phyloP scores from a whole-genome alignment of 2,329 filamentous ascomycete genomes.

The Aspergillus amoenus region DNA sequence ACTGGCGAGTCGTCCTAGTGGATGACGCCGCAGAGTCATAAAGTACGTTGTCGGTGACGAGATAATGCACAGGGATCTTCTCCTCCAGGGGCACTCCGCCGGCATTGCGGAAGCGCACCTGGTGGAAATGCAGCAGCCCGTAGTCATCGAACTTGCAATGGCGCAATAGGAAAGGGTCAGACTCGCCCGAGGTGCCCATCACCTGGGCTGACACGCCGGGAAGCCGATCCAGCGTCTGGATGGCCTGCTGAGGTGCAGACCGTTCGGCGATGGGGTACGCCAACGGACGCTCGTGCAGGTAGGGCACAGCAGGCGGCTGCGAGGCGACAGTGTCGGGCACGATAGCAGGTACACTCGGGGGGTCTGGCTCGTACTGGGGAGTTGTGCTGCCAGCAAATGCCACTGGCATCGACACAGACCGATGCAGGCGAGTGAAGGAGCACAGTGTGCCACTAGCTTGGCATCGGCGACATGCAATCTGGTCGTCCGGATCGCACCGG shows the following conservation, averaged over 20 bases:
- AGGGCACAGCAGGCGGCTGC: neutral
- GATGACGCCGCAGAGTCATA: neutral
- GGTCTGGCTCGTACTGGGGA: neutral
- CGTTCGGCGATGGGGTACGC: neutral
- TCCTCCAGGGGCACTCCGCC: slow-evolving; percentile 36
- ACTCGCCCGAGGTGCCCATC: slow-evolving; percentile 34
- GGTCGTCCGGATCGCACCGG: slow-evolving; percentile 27
- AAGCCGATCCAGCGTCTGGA: slow-evolving; percentile 31
- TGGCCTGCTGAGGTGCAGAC: slow-evolving; percentile 17
- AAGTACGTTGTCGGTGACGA: slow-evolving; percentile 23
- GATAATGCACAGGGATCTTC: slow-evolving; percentile 35
- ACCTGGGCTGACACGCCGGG: slow-evolving; percentile 26
- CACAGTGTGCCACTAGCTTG: slow-evolving; percentile 2
- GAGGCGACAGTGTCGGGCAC: neutral
- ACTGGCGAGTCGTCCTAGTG: neutral
- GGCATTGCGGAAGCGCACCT: slow-evolving; percentile 39
- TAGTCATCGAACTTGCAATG: slow-evolving; percentile 40
- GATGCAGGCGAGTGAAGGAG: slow-evolving; percentile 1
- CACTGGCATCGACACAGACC: neutral
- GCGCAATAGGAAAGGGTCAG: slow-evolving; percentile 36
- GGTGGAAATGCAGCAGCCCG: slow-evolving; percentile 36
- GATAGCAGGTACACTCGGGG: neutral
- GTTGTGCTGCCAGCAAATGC: neutral
- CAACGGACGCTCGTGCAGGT: neutral
- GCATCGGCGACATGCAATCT: slow-evolving; percentile 26